Conservation (phyloP, 208 protist species). For the Leishmania mexicana region DNA sequence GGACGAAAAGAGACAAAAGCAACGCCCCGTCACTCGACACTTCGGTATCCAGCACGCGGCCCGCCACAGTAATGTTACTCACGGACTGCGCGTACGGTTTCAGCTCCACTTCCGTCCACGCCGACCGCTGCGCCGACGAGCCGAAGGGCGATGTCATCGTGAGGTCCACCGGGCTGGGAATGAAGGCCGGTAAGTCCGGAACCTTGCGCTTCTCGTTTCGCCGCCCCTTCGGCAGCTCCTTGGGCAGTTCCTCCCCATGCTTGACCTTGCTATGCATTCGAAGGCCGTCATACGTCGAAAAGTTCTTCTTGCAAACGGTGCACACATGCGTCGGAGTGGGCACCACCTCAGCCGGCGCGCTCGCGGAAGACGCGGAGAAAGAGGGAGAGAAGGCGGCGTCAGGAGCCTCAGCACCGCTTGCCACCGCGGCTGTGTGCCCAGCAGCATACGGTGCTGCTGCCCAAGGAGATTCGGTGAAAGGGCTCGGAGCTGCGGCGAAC, state of each 20-base stretch:
- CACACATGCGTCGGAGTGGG: conserved; percentile 51
- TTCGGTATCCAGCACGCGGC: conserved; percentile 50
- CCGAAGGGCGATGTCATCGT: conserved; percentile 83
- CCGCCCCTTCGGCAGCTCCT: conserved; percentile 43
- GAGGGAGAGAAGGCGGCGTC: not conserved
- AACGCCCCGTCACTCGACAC: conserved; percentile 22
- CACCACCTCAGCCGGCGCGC: conserved; percentile 6
- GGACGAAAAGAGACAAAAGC: conserved; percentile 64
- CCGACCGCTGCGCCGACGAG: conserved; percentile 13
- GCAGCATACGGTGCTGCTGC: conserved; percentile 16
- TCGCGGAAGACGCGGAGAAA: not conserved
- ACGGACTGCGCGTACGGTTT: conserved; percentile 67
- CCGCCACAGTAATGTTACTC: conserved; percentile 74
- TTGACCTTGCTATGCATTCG: conserved; percentile 88
- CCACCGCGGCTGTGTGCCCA: not conserved
- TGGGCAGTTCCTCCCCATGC: conserved; percentile 55
- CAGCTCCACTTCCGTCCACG: conserved; percentile 79
- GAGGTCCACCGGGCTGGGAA: conserved; percentile 89
- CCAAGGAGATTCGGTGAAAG: conserved; percentile 16
- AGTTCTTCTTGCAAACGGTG: conserved; percentile 57
- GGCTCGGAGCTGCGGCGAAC: conserved; percentile 33
- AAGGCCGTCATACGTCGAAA: conserved; percentile 61
- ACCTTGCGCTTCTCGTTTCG: conserved; percentile 9
- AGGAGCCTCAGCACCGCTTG: not conserved
- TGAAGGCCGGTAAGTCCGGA: conserved; percentile 73